Percentiles rank a stretch among this genome's conserved stretches.
These are phyloP conservation scores for Sabuloglossum arenarium DNA, from an alignment of 495 filamentous ascomycete genomes.

Conservation along the genomic window DNA sequence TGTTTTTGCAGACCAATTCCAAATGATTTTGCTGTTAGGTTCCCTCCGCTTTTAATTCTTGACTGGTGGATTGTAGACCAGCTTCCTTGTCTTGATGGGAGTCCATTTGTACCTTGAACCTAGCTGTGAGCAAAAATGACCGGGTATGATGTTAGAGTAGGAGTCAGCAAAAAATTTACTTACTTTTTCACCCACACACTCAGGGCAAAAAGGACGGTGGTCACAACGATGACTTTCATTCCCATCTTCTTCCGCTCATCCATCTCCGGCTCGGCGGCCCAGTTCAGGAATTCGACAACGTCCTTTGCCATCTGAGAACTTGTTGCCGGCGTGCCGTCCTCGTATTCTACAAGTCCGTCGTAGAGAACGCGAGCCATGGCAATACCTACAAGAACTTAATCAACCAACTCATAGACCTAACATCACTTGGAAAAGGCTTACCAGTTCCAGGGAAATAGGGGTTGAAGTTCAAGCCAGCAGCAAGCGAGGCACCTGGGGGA, in stretches of 20 bases:
- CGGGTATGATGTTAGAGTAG: background rate
- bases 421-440: conserved; percentile 8
- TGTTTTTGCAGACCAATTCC: background rate
- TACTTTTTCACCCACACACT: conserved; percentile 91
- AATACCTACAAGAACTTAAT: conserved; percentile 35
- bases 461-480: conserved; percentile 93
- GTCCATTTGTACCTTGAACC: conserved; percentile 77
- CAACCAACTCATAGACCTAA: background rate
- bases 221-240: conserved; percentile 70
- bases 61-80: conserved; percentile 63
- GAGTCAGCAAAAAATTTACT: conserved; percentile 8
- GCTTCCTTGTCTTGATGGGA: conserved; percentile 81
- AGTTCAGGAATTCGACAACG: conserved; percentile 96
- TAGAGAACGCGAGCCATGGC: conserved; percentile 97
- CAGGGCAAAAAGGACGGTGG: conserved; percentile 56
- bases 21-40: background rate
- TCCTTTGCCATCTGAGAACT: conserved; percentile 99
- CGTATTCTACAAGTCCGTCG: conserved; percentile 95
- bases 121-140: background rate
- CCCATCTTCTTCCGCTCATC: conserved; percentile 99
- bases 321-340: conserved; percentile 84
- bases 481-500: conserved; percentile 64
- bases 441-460: conserved; percentile 98
- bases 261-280: conserved; percentile 97
- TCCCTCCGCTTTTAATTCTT: background rate